phyloP scores from a whole-genome alignment of 352 stramenopile species.

The Peronospora destructor region DNA sequence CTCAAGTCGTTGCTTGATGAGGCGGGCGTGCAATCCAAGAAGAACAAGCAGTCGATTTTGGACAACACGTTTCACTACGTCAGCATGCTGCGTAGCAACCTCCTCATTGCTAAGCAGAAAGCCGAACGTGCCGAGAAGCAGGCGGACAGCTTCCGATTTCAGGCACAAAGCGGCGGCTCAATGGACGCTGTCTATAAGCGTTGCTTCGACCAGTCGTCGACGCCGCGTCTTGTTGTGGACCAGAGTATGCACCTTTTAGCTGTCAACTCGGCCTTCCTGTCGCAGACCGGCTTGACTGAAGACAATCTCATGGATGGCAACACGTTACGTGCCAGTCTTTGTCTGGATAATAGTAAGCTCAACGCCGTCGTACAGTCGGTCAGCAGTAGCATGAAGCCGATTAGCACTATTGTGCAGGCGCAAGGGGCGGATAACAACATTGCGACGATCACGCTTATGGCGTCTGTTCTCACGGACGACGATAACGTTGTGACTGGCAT shows the following conservation, averaged over 20 bases:
- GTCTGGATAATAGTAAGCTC: slow-evolving; percentile 44
- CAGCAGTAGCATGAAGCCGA: slow-evolving; percentile 34
- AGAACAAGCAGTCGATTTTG: slow-evolving; percentile 71
- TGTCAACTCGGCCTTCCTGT: slow-evolving; percentile 51
- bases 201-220: slow-evolving; percentile 65
- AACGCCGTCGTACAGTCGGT: slow-evolving; percentile 39
- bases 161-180: slow-evolving; percentile 24
- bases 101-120: slow-evolving; percentile 56
- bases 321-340: slow-evolving; percentile 38
- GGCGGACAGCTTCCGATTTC: slow-evolving; percentile 40
- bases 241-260: slow-evolving; percentile 44
- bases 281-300: slow-evolving; percentile 37
- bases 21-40: slow-evolving; percentile 57
- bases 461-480: slow-evolving; percentile 53
- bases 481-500: slow-evolving; percentile 38
- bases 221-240: slow-evolving; percentile 46
- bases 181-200: slow-evolving; percentile 47
- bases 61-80: slow-evolving; percentile 65
- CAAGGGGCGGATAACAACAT: slow-evolving; percentile 33
- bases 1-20: slow-evolving; percentile 56
- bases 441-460: slow-evolving; percentile 48
- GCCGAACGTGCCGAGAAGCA: slow-evolving; percentile 50
- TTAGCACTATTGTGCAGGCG: slow-evolving; percentile 47
- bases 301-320: slow-evolving; percentile 35
- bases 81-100: slow-evolving; percentile 52